Evolutionary conservation across 225 moss, liverwort and hornwort genomes (phyloP).

Genomic region (Polytrichum commune): DNA sequence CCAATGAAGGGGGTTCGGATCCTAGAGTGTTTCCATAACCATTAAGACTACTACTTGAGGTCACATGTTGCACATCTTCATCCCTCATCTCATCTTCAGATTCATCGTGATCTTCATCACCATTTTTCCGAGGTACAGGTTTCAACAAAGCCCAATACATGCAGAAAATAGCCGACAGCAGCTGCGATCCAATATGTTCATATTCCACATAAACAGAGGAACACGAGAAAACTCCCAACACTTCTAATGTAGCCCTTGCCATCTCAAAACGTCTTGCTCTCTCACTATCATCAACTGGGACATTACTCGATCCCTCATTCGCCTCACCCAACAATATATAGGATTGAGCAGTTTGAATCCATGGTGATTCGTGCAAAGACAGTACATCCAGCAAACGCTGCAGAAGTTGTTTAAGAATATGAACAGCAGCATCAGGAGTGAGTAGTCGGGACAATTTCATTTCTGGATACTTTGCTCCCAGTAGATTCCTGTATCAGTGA

Average conservation of each 20-base stretch:
- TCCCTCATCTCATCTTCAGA: conserved; percentile 46
- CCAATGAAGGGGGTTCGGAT: conserved; percentile 25
- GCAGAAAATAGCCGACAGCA: conserved; percentile 71
- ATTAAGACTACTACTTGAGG: conserved; percentile 11
- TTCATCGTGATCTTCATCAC: conserved; percentile 35
- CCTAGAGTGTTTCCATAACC: conserved; percentile 9
- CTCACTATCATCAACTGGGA: conserved; percentile 19
- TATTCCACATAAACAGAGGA: conserved; percentile 44
- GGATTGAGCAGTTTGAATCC: conserved; percentile 55
- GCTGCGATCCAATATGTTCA: conserved; percentile 53
- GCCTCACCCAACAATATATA: conserved; percentile 28
- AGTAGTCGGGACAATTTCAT: conserved; percentile 31
- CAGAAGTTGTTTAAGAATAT: conserved; percentile 52
- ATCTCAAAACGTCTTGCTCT: conserved; percentile 36
- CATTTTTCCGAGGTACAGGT: conserved; percentile 16
- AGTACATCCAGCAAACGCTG: conserved; percentile 47
- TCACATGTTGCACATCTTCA: conserved; percentile 16
- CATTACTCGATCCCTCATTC: conserved; percentile 9
- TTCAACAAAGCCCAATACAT: conserved; percentile 72
- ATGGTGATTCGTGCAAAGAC: conserved; percentile 35
- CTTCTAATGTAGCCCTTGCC: conserved; percentile 57
- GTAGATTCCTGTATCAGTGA: conserved; percentile 53
- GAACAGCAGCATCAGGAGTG: conserved; percentile 45
- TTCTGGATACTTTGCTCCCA: conserved; percentile 49
- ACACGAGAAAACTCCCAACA: conserved; percentile 47